Conservation (phyloP, 1,284 basidiomycete genomes). For the Taiwanofungus camphoratus region DNA sequence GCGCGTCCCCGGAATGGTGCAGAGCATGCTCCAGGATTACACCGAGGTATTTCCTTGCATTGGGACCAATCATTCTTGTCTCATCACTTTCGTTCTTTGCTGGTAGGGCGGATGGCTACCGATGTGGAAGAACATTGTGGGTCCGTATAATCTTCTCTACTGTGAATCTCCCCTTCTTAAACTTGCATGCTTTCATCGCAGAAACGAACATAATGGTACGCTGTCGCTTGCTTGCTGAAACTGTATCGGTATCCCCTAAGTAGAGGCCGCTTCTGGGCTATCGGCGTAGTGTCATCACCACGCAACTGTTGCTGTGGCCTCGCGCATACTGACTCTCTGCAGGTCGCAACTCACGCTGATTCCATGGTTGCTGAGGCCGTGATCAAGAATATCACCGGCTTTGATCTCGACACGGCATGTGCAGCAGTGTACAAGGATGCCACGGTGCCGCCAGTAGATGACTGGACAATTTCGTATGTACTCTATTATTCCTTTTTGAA, state of each 20-base stretch:
- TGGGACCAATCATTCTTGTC: not conserved
- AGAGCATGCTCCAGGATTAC: slow-evolving; percentile 79
- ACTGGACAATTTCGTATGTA: slow-evolving; percentile 48
- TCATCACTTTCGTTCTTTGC: not conserved
- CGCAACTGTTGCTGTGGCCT: too few species aligned
- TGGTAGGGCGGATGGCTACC: slow-evolving; percentile 82
- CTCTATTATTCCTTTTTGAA: not conserved
- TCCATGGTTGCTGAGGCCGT: slow-evolving; percentile 77
- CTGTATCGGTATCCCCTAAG: not conserved
- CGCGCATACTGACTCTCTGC: not conserved
- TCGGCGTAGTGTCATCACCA: too few species aligned
- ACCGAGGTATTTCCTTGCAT: slow-evolving; percentile 38
- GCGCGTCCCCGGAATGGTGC: slow-evolving; percentile 68
- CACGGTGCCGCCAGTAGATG: slow-evolving; percentile 59
- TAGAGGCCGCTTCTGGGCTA: too few species aligned
- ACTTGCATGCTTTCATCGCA: slow-evolving; percentile 16
- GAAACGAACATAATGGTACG: slow-evolving; percentile 72
- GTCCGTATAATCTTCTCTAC: slow-evolving; percentile 27
- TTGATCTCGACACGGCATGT: slow-evolving; percentile 65
- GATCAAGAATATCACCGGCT: slow-evolving; percentile 55
- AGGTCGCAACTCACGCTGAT: slow-evolving; percentile 79
- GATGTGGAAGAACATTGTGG: slow-evolving; percentile 88
- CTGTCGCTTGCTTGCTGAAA: not conserved
- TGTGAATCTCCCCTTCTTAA: not conserved
- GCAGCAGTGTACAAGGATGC: slow-evolving; percentile 75